phyloP scores from a whole-genome alignment of 768 basidiomycete genomes.

The Epithele typhae region DNA sequence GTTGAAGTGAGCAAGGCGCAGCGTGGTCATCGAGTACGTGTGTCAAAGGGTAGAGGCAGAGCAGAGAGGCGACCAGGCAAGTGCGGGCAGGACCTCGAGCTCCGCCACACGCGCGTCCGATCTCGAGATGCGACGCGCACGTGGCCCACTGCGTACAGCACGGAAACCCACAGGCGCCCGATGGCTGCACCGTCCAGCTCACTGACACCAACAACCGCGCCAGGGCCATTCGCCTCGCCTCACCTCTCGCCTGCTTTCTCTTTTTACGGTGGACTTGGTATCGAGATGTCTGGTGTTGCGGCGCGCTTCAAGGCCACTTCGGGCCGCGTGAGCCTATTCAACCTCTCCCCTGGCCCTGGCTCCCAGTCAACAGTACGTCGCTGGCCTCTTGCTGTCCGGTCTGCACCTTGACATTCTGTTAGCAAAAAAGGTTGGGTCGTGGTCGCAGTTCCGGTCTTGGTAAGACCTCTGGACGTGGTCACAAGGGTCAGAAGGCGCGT shows the following conservation, averaged over 20 bases:
- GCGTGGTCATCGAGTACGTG: constrained; percentile 35
- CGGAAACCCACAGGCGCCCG: no score
- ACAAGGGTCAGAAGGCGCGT: constrained; percentile 94
- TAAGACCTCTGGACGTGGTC: constrained; percentile 88
- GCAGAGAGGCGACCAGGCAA: no score
- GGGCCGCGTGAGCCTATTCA: constrained; percentile 60
- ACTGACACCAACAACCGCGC: no score
- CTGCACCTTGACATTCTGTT: not conserved
- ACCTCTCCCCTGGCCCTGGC: constrained; percentile 63
- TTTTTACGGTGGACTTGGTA: not conserved
- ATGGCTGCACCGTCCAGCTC: no score
- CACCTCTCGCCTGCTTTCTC: not conserved
- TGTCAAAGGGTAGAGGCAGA: no score
- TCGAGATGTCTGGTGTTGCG: constrained; percentile 31
- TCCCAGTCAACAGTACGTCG: constrained; percentile 61
- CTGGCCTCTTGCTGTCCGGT: constrained; percentile 5
- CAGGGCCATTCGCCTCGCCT: no score
- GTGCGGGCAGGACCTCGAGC: no score
- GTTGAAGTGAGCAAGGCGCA: constrained; percentile 67
- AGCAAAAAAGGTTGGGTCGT: constrained; percentile 91
- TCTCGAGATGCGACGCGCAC: no score
- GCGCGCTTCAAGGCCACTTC: constrained; percentile 32
- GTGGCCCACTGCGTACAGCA: no score
- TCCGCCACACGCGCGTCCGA: no score
- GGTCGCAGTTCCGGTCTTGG: constrained; percentile 91